Evolutionary conservation across 257 asterid species (phyloP).

Genomic region (Ballota nigra): DNA sequence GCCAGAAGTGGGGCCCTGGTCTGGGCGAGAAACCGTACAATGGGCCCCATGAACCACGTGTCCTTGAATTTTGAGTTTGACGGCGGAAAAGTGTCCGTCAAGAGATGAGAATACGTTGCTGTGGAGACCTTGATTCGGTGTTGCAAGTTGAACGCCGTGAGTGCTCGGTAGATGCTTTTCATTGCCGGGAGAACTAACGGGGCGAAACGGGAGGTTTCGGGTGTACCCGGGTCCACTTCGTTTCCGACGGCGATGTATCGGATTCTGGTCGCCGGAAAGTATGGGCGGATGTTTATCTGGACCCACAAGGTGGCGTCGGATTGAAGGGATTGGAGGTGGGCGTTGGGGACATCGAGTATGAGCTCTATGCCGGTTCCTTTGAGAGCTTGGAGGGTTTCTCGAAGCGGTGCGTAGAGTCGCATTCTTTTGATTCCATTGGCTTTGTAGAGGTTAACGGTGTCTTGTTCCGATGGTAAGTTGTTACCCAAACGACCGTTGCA

Average conservation of each 20-base stretch:
- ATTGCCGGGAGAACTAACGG: conserved; percentile 30
- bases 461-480: conserved; percentile 26
- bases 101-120: conserved; percentile 20
- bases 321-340: conserved; percentile 16
- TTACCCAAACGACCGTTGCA: conserved; percentile 30
- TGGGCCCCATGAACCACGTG: conserved; percentile 16
- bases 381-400: conserved; percentile 27
- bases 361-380: conserved; percentile 31
- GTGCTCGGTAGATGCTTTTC: conserved; percentile 26
- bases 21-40: conserved; percentile 18
- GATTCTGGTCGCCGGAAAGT: conserved; percentile 32
- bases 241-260: conserved; percentile 42
- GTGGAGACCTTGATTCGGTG: conserved; percentile 38
- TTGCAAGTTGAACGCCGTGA: not conserved
- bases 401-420: conserved; percentile 27
- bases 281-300: conserved; percentile 4
- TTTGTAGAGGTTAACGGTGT: conserved; percentile 26
- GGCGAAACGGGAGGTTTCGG: not conserved
- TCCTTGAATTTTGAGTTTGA: conserved; percentile 13
- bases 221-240: conserved; percentile 34
- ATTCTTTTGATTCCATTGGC: conserved; percentile 24
- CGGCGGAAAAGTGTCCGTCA: conserved; percentile 35
- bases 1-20: conserved; percentile 27
- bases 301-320: conserved; percentile 40
- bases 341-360: conserved; percentile 35